Conservation (phyloP, 179 eudicot genomes). For the Carnegiea gigantea region DNA sequence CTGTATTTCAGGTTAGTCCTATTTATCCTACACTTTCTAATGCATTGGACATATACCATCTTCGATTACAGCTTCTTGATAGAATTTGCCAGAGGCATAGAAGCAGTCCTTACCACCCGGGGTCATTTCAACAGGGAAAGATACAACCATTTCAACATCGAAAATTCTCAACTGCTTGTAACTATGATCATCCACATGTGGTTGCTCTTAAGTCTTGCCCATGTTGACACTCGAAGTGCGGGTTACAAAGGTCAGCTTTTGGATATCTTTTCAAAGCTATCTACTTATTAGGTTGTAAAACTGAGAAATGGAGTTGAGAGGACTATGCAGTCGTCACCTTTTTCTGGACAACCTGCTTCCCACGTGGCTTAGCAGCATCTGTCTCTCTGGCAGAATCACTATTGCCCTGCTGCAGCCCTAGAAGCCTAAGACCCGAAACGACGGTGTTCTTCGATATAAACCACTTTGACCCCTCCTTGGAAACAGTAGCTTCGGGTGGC, state of each 20-base stretch:
- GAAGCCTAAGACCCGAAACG: conserved; percentile 81
- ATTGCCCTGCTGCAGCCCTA: conserved; percentile 68
- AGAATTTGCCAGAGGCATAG: not conserved
- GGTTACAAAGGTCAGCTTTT: conserved; percentile 17
- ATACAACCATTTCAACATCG: not conserved
- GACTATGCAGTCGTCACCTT: conserved; percentile 55
- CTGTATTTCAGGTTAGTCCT: no score
- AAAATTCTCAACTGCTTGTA: not conserved
- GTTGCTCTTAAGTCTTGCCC: not conserved
- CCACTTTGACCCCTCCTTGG: conserved; percentile 69
- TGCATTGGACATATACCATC: not conserved
- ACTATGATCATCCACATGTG: not conserved
- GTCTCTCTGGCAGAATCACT: conserved; percentile 44
- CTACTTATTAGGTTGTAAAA: conserved; percentile 31
- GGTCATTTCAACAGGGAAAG: not conserved
- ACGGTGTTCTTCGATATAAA: conserved; percentile 74
- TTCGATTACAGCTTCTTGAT: not conserved
- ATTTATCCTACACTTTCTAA: no score
- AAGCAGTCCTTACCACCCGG: not conserved
- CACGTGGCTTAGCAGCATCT: conserved; percentile 64
- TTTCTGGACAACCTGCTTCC: conserved; percentile 75
- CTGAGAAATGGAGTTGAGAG: conserved; percentile 13
- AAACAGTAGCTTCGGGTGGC: conserved; percentile 43
- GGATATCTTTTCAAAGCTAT: conserved; percentile 25
- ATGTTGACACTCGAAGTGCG: not conserved